Conservation (phyloP, 2,329 filamentous ascomycete species). For the Pseudocercospora crystallina region DNA sequence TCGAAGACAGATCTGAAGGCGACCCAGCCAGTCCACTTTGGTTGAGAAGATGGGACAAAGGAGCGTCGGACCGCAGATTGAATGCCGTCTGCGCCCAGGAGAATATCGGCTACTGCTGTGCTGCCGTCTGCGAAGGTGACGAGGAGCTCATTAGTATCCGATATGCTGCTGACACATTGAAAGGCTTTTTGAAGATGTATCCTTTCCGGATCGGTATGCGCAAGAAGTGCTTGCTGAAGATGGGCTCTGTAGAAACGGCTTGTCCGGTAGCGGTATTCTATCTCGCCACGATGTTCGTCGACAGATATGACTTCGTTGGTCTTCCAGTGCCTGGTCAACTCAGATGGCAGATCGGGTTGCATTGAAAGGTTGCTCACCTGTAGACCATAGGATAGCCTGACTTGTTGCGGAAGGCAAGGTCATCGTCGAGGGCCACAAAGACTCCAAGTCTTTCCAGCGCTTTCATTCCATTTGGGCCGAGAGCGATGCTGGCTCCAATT, state of each 20-base stretch:
- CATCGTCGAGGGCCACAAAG: slow-evolving; percentile 34
- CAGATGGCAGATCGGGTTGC: not conserved
- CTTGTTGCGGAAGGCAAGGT: slow-evolving; percentile 36
- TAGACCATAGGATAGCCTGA: slow-evolving; percentile 38
- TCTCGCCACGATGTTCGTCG: slow-evolving; percentile 34
- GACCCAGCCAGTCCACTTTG: slow-evolving; percentile 40
- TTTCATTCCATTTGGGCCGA: slow-evolving; percentile 42
- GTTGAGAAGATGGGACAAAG: slow-evolving; percentile 32
- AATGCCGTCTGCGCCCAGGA: slow-evolving; percentile 41
- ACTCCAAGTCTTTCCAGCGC: slow-evolving; percentile 39
- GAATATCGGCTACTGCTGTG: slow-evolving; percentile 31
- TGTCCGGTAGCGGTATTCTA: slow-evolving; percentile 36
- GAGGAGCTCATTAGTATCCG: slow-evolving; percentile 21
- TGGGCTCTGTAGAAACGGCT: slow-evolving; percentile 39
- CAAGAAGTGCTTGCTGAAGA: slow-evolving; percentile 37
- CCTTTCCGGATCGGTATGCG: slow-evolving; percentile 32
- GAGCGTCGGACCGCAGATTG: slow-evolving; percentile 33
- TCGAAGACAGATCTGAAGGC: slow-evolving; percentile 41
- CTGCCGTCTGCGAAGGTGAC: slow-evolving; percentile 36
- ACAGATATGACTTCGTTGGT: slow-evolving; percentile 39
- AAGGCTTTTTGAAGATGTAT: slow-evolving; percentile 37
- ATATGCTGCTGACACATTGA: slow-evolving; percentile 12
- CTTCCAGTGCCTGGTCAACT: slow-evolving; percentile 33
- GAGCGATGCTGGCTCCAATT: slow-evolving; percentile 41
- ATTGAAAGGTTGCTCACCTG: slow-evolving; percentile 20